Base-by-base conservation (phyloP, 192 early-diverging fungal species). In the Rhizophagus clarus region DNA sequence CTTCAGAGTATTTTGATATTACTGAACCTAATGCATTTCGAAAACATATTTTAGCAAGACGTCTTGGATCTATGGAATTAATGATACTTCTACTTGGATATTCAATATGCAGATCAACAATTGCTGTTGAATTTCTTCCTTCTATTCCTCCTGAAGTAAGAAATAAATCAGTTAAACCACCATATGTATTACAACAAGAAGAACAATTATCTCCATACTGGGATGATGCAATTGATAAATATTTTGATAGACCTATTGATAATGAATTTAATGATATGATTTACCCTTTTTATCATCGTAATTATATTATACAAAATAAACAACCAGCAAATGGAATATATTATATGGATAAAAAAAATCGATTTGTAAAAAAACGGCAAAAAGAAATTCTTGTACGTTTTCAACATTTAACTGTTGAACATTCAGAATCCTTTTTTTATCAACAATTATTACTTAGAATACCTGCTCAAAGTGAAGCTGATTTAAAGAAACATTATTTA, bases 221-320 rank as follows among this genome's bases (percentile, higher is more conserved):
- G 22, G 29, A 29, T 60, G 60, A 56, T 28, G 61, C 45, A 15
- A 73, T 73, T 51, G 72, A 73, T 6, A 51, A 73, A 73, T 73
- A 73, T 73, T 77, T 49, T 20, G 11, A 56, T 32, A 24, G 62
- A 20, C 76, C 63, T 6, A 6, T 1, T 26, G 15, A 64, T 17
- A 2, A 28, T 15, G n/a, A 20, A 11, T 66, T 66, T 26, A 6
- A 37, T 20, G 12, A 45, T 26, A 56, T 73, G 8, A 56, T 15
- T 28, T 73, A 73, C 12, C 28, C 42, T 15, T 5, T 42, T 10
- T 73, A 73, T 42, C 37, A 24, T 56, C 4, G 29, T 1, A 32
- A 68, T 37, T 68, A 68, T 31, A 68, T 9, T 20, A 68, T 68
- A 37, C 2, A 14, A 68, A 32, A 7, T 11, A 47, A 40, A 9